Conservation (phyloP, 352 stramenopile genomes). For the Pythium brassicae region DNA sequence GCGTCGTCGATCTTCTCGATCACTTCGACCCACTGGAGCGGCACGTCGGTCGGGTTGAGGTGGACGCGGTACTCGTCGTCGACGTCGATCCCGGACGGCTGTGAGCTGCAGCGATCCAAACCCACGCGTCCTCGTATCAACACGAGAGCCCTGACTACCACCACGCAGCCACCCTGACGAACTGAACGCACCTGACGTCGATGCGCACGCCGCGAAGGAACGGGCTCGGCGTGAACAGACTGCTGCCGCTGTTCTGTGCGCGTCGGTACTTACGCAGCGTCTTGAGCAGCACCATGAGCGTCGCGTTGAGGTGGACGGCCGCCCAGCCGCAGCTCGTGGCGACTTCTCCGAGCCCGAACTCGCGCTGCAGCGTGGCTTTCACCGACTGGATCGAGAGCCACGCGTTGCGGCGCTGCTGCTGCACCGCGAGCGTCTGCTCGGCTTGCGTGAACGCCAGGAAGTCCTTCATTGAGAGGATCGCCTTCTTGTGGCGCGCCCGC, state of each 20-base stretch:
- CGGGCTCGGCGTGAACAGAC: constrained; percentile 26
- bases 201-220: constrained; percentile 32
- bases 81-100: constrained; percentile 50
- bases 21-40: constrained; percentile 61
- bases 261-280: constrained; percentile 43
- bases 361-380: constrained; percentile 37
- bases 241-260: constrained; percentile 20
- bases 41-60: constrained; percentile 56
- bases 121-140: no score
- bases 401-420: constrained; percentile 36
- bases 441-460: constrained; percentile 39
- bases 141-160: no score
- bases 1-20: constrained; percentile 41
- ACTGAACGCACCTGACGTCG: constrained; percentile 32
- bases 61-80: constrained; percentile 52
- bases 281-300: constrained; percentile 52
- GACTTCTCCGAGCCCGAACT: constrained; percentile 46
- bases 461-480: constrained; percentile 31
- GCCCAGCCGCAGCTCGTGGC: constrained; percentile 53
- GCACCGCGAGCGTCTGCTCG: constrained; percentile 24
- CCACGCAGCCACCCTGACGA: constrained; percentile 5
- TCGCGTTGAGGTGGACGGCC: constrained; percentile 54
- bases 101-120: constrained; percentile 14
- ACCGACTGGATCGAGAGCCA: constrained; percentile 57
- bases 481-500: constrained; percentile 22